Conservation (phyloP, 345 rosid species). For the Raphanus sativus region DNA sequence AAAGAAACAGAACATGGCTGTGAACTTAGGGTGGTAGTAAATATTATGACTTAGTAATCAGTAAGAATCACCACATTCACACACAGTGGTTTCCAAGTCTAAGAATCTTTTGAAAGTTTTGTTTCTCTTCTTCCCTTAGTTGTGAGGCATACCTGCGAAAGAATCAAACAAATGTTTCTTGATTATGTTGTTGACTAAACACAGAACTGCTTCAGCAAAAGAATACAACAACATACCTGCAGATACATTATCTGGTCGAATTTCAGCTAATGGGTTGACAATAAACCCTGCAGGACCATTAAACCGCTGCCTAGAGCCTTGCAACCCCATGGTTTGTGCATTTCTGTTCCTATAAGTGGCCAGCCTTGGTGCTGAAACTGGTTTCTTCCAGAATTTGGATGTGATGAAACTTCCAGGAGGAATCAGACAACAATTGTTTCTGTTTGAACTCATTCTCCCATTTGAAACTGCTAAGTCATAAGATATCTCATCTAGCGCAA, state of each 20-base stretch:
- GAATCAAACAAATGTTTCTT: neutral
- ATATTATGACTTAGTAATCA: constrained; percentile 12
- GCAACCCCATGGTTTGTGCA: constrained; percentile 42
- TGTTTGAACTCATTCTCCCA: constrained; percentile 68
- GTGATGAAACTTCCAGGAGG: constrained; percentile 67
- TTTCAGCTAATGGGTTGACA: constrained; percentile 89
- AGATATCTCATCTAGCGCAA: constrained; percentile 89
- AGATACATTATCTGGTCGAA: constrained; percentile 39
- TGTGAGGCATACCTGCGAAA: constrained; percentile 27
- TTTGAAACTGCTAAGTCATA: constrained; percentile 76
- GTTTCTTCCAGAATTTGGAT: constrained; percentile 78
- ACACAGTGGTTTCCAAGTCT: constrained; percentile 18
- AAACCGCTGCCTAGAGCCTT: constrained; percentile 51
- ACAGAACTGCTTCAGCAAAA: neutral
- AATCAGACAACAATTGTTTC: constrained; percentile 60
- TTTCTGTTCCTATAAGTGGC: constrained; percentile 40
- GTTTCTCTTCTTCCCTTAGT: constrained; percentile 9
- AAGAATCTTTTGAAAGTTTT: neutral
- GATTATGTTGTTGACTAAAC: constrained; percentile 3
- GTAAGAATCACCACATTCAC: constrained; percentile 31
- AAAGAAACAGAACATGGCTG: neutral
- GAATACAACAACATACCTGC: constrained; percentile 16
- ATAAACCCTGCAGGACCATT: constrained; percentile 57
- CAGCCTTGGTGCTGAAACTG: constrained; percentile 51
- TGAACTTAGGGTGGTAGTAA: constrained; percentile 1